These are phyloP conservation scores for Strobilomyces echinocephalus DNA, from an alignment of 768 basidiomycete genomes.

Conservation along the genomic window DNA sequence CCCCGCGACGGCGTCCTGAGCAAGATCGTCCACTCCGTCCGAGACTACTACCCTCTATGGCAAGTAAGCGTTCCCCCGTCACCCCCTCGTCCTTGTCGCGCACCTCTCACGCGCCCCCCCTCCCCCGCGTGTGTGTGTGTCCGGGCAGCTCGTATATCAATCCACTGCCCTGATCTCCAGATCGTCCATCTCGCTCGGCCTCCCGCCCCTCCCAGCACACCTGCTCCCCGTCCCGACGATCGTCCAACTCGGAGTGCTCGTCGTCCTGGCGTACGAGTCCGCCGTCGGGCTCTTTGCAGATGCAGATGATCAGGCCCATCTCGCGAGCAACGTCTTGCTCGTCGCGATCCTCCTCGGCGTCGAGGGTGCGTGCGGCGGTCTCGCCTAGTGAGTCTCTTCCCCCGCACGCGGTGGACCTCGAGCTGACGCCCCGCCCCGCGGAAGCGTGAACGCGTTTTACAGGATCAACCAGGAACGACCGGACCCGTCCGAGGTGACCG, in stretches of 20 bases:
- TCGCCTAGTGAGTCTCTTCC: conserved; percentile 66
- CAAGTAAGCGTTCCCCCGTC: conserved; percentile 49
- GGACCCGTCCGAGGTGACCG: conserved; percentile 41
- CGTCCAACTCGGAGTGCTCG: conserved; percentile 61
- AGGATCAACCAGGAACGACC: conserved; percentile 71
- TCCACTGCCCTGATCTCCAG: conserved; percentile 91
- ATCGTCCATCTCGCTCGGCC: conserved; percentile 79
- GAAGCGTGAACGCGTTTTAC: conserved; percentile 85
- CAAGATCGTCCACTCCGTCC: conserved; percentile 73
- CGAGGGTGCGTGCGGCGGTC: conserved; percentile 91
- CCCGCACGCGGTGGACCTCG: neutral
- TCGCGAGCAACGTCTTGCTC: conserved; percentile 48
- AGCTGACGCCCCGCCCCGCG: neutral
- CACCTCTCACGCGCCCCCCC: neutral
- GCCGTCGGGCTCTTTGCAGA: conserved; percentile 60
- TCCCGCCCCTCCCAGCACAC: conserved; percentile 69
- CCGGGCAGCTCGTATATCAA: conserved; percentile 70
- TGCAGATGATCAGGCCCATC: conserved; percentile 30
- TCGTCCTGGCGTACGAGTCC: conserved; percentile 59
- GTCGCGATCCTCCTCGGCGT: conserved; percentile 77
- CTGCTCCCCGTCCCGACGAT: conserved; percentile 74
- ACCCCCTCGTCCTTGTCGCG: neutral
- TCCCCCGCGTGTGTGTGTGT: neutral
- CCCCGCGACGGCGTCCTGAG: conserved; percentile 66
- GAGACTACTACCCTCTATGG: conserved; percentile 96